phyloP scores from a whole-genome alignment of 495 filamentous ascomycete species.

The Bombardia bombarda region DNA sequence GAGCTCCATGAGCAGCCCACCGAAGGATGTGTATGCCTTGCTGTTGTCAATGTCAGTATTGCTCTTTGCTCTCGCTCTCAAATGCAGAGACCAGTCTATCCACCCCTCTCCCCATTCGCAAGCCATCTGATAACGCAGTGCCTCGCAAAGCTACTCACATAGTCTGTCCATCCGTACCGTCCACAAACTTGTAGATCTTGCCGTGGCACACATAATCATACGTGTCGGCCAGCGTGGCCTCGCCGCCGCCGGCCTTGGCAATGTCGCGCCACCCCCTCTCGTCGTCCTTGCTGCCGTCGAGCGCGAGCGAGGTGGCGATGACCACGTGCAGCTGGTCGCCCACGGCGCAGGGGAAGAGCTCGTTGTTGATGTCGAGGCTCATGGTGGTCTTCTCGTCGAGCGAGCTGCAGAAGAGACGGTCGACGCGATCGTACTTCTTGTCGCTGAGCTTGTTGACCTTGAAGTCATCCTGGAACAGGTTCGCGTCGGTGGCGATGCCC shows the following conservation, averaged over 20 bases:
- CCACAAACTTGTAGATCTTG: slow-evolving; percentile 96
- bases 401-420: slow-evolving; percentile 65
- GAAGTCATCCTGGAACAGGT: slow-evolving; percentile 92
- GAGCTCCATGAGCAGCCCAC: slow-evolving; percentile 79
- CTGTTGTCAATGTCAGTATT: slow-evolving; percentile 39
- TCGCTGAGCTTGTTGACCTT: slow-evolving; percentile 66
- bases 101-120: neutral
- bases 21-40: slow-evolving; percentile 87
- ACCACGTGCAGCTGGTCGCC: slow-evolving; percentile 72
- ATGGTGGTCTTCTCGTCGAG: slow-evolving; percentile 64
- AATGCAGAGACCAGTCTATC: neutral
- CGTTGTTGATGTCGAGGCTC: slow-evolving; percentile 86
- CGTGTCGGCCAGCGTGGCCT: slow-evolving; percentile 76
- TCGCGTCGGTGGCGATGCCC: slow-evolving; percentile 59
- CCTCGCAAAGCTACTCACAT: slow-evolving; percentile 65
- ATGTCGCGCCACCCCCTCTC: slow-evolving; percentile 73
- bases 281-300: slow-evolving; percentile 71
- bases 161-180: slow-evolving; percentile 64
- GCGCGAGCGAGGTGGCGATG: slow-evolving; percentile 71
- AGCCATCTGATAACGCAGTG: too few species aligned
- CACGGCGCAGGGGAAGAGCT: slow-evolving; percentile 70
- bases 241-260: slow-evolving; percentile 41
- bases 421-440: slow-evolving; percentile 90
- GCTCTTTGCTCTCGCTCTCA: neutral
- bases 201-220: slow-evolving; percentile 97